Percentiles rank a stretch among this genome's conserved stretches.
phyloP scores from a whole-genome alignment of 805 yeast genomes.

The Kodamaea kakaduensis region DNA sequence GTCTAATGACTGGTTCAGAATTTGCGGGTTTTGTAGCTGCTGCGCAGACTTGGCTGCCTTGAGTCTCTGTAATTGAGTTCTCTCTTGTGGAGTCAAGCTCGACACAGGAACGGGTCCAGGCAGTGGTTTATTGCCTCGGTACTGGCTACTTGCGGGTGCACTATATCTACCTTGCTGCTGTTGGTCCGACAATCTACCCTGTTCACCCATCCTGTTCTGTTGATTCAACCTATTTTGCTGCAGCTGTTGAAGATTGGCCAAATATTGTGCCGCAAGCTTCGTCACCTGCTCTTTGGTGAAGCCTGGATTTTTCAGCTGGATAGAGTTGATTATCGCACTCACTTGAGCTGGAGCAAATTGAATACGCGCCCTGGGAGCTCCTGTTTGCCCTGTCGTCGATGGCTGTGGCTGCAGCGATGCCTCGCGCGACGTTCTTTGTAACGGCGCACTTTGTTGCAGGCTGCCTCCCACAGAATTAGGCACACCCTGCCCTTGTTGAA shows the following conservation, averaged over 20 bases:
- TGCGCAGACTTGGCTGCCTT: slow-evolving; percentile 34
- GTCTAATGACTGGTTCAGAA: slow-evolving; percentile 8
- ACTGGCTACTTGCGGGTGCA: slow-evolving; percentile 1
- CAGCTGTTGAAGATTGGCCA: slow-evolving; percentile 54
- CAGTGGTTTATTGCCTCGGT: slow-evolving; percentile 6
- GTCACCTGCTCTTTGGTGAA: slow-evolving; percentile 62
- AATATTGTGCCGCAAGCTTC: slow-evolving; percentile 58
- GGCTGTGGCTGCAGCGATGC: not conserved
- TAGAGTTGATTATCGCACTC: slow-evolving; percentile 58
- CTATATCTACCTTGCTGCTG: slow-evolving; percentile 14
- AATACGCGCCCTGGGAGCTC: slow-evolving; percentile 26
- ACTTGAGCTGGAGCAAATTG: slow-evolving; percentile 60
- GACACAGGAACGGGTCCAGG: slow-evolving; percentile 19
- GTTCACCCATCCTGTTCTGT: slow-evolving; percentile 8
- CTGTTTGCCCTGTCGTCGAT: slow-evolving; percentile 3
- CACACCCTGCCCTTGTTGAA: not conserved
- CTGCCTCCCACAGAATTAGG: not conserved
- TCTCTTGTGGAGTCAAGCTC: slow-evolving; percentile 41
- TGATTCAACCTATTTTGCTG: slow-evolving; percentile 33
- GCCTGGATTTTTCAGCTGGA: slow-evolving; percentile 62
- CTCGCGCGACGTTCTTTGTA: not conserved
- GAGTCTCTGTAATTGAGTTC: slow-evolving; percentile 38
- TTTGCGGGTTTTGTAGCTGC: slow-evolving; percentile 21
- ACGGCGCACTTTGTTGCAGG: not conserved
- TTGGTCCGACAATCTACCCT: too few species aligned